phyloP scores from a whole-genome alignment of 2,329 filamentous ascomycete genomes.

The Neopestalotiopsis sp. region DNA sequence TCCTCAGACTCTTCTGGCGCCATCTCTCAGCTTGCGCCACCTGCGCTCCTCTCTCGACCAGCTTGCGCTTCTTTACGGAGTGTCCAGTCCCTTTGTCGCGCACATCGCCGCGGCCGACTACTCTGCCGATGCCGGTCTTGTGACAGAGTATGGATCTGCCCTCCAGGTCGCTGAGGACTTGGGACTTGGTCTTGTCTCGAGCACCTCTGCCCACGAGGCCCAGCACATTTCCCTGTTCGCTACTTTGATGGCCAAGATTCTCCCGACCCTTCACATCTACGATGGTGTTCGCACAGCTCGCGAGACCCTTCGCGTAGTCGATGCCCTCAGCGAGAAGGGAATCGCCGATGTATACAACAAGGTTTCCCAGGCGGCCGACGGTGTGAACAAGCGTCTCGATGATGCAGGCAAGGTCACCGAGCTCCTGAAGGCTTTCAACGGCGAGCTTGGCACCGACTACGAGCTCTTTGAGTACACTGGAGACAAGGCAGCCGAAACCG shows the following conservation, averaged over 20 bases:
- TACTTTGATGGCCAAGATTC: slow-evolving; percentile 76
- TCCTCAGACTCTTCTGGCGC: slow-evolving; percentile 88
- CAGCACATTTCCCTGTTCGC: slow-evolving; percentile 96
- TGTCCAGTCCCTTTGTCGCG: slow-evolving; percentile 90
- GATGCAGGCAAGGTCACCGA: slow-evolving; percentile 73
- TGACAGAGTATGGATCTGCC: slow-evolving; percentile 85
- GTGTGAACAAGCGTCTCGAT: slow-evolving; percentile 72
- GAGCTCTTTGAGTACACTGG: slow-evolving; percentile 93
- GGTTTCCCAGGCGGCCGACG: slow-evolving; percentile 64
- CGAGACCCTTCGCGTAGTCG: slow-evolving; percentile 82
- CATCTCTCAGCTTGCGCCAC: slow-evolving; percentile 80
- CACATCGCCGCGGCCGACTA: slow-evolving; percentile 95
- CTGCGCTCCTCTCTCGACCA: slow-evolving; percentile 88
- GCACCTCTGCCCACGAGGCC: slow-evolving; percentile 84
- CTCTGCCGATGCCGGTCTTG: slow-evolving; percentile 69
- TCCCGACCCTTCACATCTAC: slow-evolving; percentile 88
- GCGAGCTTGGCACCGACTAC: slow-evolving; percentile 92
- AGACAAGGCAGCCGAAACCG: slow-evolving; percentile 77
- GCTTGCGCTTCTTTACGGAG: slow-evolving; percentile 86
- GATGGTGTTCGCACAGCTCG: slow-evolving; percentile 84
- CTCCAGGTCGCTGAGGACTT: slow-evolving; percentile 87
- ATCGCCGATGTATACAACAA: slow-evolving; percentile 72
- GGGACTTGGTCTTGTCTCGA: slow-evolving; percentile 84
- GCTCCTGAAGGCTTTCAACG: slow-evolving; percentile 79
- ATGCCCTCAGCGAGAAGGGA: slow-evolving; percentile 76